phyloP scores from a whole-genome alignment of 2,329 filamentous ascomycete genomes.

The Ceratocystis papillata region DNA sequence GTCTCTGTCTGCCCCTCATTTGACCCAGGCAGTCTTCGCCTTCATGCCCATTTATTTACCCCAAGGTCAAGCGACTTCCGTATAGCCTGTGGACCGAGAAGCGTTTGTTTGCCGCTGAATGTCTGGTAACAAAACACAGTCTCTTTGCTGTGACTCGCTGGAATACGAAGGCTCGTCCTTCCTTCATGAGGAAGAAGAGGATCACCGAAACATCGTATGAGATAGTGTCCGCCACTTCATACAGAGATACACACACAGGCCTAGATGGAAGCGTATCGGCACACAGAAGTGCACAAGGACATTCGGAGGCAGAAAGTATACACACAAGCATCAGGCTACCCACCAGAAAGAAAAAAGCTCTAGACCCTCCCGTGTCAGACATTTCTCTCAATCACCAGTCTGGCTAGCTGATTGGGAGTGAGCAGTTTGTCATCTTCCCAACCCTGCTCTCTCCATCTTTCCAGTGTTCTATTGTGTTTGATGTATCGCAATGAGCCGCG shows the following conservation, averaged over 20 bases:
- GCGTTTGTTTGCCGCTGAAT: conserved; percentile 1
- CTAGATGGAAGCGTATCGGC: neutral
- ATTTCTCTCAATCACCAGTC: neutral
- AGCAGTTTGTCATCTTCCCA: neutral
- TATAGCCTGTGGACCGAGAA: neutral
- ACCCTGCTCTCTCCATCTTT: neutral
- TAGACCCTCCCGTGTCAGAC: neutral
- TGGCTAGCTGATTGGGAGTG: neutral
- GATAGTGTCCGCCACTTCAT: conserved; percentile 3
- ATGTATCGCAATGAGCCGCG: too few relatives aligned
- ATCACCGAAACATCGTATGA: conserved; percentile 7
- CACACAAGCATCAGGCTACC: too few relatives aligned
- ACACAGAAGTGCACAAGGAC: neutral
- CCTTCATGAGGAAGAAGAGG: neutral
- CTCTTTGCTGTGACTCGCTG: neutral
- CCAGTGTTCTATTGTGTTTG: neutral
- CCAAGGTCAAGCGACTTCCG: neutral
- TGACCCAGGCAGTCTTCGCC: too few relatives aligned
- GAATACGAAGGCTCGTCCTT: conserved; percentile 9
- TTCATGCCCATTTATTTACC: neutral
- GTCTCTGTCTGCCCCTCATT: conserved; percentile 1
- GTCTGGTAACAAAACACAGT: conserved; percentile 5
- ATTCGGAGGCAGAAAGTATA: neutral
- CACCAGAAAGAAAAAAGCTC: too few relatives aligned
- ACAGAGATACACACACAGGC: neutral